Evolutionary conservation across 176 grass and related monocot genomes (phyloP), one percentile per base, ranked within the genome.

Genomic region (Canna indica): DNA sequence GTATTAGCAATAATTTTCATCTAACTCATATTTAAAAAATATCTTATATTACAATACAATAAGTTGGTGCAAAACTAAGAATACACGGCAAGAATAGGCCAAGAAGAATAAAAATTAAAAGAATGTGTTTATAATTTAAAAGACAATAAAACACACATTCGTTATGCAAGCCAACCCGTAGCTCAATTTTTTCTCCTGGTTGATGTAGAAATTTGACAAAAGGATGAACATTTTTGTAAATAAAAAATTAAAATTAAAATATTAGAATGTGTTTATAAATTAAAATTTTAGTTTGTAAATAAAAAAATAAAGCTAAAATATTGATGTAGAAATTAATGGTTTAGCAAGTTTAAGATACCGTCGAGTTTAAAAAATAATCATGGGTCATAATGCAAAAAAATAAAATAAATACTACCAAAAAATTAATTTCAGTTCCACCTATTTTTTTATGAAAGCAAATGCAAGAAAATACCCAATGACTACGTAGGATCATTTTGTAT

Each of bases 141-240:
- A 47, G 16, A 20, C 17, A 41, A 1, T 7, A 56, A 16, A 10
- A 67, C 3, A 69, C 87, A 93, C 94, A 89, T 20, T 90, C 89
- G 70, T 99, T 99, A 66, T 99, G 94, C 75, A 99, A 76, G 46
- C 94, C 94, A 71, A 93, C 94, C 59, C 93, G 76, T 34, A 99
- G 67, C 64, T 93, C 84, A 77, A 82, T 84, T 73, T 90, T 86
- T 83, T 99, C 94, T 53, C 94, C 94, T 20, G 94, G n/a, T n/a
- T n/a, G n/a, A n/a, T n/a, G n/a, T n/a, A n/a, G n/a, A n/a, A n/a
- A n/a, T n/a, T n/a, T n/a, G n/a, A n/a, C n/a, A n/a, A n/a, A n/a
- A n/a, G n/a, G n/a, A n/a, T n/a, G n/a, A n/a, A n/a, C n/a, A n/a
- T n/a, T n/a, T n/a, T n/a, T n/a, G n/a, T n/a, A n/a, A n/a, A n/a